Base-by-base conservation (phyloP, 2,329 filamentous ascomycete genomes). In the Moelleriella libera region DNA sequence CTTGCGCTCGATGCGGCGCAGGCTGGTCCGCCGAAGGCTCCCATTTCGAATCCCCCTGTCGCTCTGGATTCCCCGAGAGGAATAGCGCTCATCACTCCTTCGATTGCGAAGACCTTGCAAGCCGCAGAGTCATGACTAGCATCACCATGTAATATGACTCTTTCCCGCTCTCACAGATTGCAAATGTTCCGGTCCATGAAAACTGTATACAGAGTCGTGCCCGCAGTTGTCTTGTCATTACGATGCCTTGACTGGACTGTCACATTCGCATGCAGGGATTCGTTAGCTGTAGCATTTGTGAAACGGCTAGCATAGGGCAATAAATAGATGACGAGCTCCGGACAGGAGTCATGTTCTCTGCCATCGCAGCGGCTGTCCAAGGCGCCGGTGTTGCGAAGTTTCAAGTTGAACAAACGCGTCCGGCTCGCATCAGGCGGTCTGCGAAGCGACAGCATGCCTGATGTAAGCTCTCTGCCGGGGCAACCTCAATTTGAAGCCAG, bases 11-110 rank as follows among this genome's bases (percentile, higher is more conserved):
- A 21, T 21, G 21, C 21, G 3, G 21, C 21, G 21, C 21, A 21
- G 21, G 21, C 21, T 21, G 21, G 21, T 2, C 21, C 21, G 21
- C 21, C 21, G 21, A 21, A 21, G 21, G 21, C 21, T 21, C 21
- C 21, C 21, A 3, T 2, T 37, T 12, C 2, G 12, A 12, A 8
- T 8, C 12, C 45, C 45, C n/a, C n/a, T 10, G 45, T 43, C 45
- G 45, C 40, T 40, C 45, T 41, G 32, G 45, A 47, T 29, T 37
- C 40, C 45, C 21, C 28, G 39, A 43, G 30, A 41, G 45, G 45
- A 12, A 29, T 47, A 42, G 45, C 40, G 45, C 40, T 28, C 12
- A 39, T 39, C 45, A 46, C 34, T 46, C 34, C 30, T 37, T 8
- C 32, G 32, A 37, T 37, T 8, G 32, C 8, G 12, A 37, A 37